phyloP scores from a whole-genome alignment of 331 rosid genomes.

The Quercus lobata region DNA sequence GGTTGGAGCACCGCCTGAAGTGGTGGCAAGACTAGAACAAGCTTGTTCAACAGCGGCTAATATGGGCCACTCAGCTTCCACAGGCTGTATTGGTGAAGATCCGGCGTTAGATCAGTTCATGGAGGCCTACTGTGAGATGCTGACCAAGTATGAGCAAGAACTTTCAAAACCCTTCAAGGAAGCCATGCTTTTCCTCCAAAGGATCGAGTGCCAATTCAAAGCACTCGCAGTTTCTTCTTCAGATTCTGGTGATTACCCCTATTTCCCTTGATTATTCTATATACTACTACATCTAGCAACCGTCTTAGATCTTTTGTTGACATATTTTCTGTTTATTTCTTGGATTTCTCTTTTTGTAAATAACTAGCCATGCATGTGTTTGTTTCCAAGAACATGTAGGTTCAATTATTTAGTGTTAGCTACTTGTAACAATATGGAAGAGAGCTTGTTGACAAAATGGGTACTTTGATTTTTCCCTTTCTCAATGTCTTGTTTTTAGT shows the following conservation, averaged over 20 bases:
- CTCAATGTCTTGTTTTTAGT: not conserved
- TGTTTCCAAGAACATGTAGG: conserved; percentile 16
- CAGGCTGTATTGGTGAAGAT: conserved; percentile 68
- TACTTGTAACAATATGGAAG: not conserved
- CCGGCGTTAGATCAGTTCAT: conserved; percentile 90
- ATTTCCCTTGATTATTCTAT: not conserved
- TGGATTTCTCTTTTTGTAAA: not conserved
- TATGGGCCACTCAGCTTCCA: conserved; percentile 28
- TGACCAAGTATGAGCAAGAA: conserved; percentile 80
- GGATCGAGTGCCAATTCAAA: conserved; percentile 70
- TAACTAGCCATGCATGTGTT: conserved; percentile 30
- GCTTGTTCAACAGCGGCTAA: conserved; percentile 52
- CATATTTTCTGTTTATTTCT: not conserved
- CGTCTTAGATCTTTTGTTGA: not conserved
- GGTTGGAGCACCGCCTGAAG: conserved; percentile 90
- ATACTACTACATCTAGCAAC: no score
- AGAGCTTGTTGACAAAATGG: conserved; percentile 1
- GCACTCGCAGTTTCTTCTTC: conserved; percentile 61
- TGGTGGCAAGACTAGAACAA: conserved; percentile 67
- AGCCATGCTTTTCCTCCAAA: conserved; percentile 77
- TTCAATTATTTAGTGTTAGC: not conserved
- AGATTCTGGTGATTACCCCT: conserved; percentile 31
- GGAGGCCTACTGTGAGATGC: conserved; percentile 97
- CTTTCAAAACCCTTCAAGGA: conserved; percentile 84
- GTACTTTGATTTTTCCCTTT: not conserved